These are phyloP conservation scores for Pistacia vera DNA, from an alignment of 345 rosid species.

Conservation along the genomic window DNA sequence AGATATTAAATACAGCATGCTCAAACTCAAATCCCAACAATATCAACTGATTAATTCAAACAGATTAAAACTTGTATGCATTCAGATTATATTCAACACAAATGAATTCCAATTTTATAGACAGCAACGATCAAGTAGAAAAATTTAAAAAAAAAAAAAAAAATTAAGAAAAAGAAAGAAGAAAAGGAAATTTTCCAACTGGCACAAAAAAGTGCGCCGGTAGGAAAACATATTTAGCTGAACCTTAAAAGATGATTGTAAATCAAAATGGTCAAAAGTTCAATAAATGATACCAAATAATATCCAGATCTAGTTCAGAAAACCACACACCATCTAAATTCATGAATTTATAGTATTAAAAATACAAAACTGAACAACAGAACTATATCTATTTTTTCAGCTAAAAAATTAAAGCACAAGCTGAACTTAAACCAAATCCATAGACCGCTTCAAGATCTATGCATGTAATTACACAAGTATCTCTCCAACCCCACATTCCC, in stretches of 20 bases:
- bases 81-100: not conserved
- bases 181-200: not conserved
- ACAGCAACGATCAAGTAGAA: not conserved
- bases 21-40: not conserved
- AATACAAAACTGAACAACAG: too few species aligned
- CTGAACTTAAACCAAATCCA: not conserved
- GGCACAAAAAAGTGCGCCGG: not conserved
- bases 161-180: not conserved
- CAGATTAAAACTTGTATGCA: not conserved
- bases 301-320: not conserved
- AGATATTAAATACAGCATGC: conserved; percentile 18
- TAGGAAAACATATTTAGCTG: not conserved
- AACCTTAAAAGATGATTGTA: not conserved
- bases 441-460: not conserved
- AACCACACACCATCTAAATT: not conserved
- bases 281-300: not conserved
- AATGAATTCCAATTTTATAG: not conserved
- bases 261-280: not conserved
- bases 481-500: not conserved
- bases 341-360: too few species aligned
- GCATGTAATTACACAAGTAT: not conserved
- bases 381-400: not conserved
- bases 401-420: not conserved
- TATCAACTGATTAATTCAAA: not conserved
- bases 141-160: not conserved